These are phyloP conservation scores for Theileria orientalis DNA, from an alignment of 169 alveolate species.

Conservation along the genomic window DNA sequence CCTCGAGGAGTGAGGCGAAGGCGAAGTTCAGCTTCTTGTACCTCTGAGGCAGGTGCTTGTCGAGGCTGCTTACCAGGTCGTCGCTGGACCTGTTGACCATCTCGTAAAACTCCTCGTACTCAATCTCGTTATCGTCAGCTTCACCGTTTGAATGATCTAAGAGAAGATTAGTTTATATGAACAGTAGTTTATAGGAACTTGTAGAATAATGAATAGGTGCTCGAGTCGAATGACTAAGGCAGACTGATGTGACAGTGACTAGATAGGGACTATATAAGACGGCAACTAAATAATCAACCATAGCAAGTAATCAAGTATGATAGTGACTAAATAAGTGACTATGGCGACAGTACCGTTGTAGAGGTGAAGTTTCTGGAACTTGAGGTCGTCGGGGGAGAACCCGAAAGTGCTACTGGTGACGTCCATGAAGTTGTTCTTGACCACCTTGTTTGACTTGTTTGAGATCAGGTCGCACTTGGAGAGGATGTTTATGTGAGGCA, in stretches of 20 bases:
- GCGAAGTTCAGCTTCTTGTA: conserved; percentile 71
- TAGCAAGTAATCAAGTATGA: too few relatives aligned
- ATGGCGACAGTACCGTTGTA: neutral
- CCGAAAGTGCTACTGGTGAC: conserved; percentile 68
- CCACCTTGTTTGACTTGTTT: conserved; percentile 35
- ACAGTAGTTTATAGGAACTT: too few relatives aligned
- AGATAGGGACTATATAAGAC: too few relatives aligned
- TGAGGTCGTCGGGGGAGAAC: conserved; percentile 49
- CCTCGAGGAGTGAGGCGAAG: conserved; percentile 75
- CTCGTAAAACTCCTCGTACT: conserved; percentile 40
- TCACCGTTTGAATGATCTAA: too few relatives aligned
- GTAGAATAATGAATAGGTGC: too few relatives aligned
- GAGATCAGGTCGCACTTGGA: conserved; percentile 93
- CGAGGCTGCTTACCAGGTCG: conserved; percentile 54
- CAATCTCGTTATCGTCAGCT: conserved; percentile 12
- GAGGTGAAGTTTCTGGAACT: conserved; percentile 32
- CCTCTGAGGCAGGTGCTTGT: conserved; percentile 65
- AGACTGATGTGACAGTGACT: too few relatives aligned
- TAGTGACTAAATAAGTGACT: too few relatives aligned
- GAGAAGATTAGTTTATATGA: too few relatives aligned
- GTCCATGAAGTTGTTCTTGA: conserved; percentile 50
- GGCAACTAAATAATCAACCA: too few relatives aligned
- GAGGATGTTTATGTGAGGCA: conserved; percentile 92
- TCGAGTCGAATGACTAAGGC: too few relatives aligned
- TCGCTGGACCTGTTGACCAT: conserved; percentile 48